Base-by-base conservation (phyloP, 2,329 filamentous ascomycete genomes). In the Diaporthe nobilis region DNA sequence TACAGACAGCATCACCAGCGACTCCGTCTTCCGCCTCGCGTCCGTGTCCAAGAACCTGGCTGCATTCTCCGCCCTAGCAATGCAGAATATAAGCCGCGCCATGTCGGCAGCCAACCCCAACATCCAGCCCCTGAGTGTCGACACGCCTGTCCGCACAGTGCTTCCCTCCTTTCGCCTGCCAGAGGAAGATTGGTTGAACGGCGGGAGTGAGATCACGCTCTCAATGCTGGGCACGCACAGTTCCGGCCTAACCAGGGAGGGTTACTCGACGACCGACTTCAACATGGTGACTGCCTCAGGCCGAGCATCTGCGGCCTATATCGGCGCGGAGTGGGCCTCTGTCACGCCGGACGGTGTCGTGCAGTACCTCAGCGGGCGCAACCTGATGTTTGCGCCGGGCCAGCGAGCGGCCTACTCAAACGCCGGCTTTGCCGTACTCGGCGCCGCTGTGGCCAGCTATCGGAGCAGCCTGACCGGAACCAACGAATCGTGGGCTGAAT, bases 21-120 rank as follows among this genome's bases (percentile, higher is more conserved):
- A 53, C 5, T 68, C 65, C 47, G 12, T 68, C 34, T 68, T 68
- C 65, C 65, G 65, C 22, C 22, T 68, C 4, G 65, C 65, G 0
- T 68, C 65, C 1, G 65, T 55, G 13, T 68, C 65, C 31, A 68
- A 68, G 65, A 68, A 39, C 47, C 34, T 68, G 8, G 65, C 65
- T 15, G 65, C 65, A 3, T 28, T 53, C 47, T 68, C 65, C 31
- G 15, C 65, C 4, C 65, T 68, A 3, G 47, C 13, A 1, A 1
- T 68, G 13, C 65, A 68, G 8, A 68, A 68, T 20, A 13, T 37
- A 7, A 53, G 65, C 44, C 65, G 65, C 3, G 7, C 47, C 31
- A 53, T 39, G 65, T 10, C 65, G 0, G 63, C 47, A 20, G n/a
- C 2, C 10, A 12, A 39, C n/a, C 47, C 65, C 0, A 6, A 5